phyloP scores from a whole-genome alignment of 75 land plant species.

The Isoetes taiwanensis region DNA sequence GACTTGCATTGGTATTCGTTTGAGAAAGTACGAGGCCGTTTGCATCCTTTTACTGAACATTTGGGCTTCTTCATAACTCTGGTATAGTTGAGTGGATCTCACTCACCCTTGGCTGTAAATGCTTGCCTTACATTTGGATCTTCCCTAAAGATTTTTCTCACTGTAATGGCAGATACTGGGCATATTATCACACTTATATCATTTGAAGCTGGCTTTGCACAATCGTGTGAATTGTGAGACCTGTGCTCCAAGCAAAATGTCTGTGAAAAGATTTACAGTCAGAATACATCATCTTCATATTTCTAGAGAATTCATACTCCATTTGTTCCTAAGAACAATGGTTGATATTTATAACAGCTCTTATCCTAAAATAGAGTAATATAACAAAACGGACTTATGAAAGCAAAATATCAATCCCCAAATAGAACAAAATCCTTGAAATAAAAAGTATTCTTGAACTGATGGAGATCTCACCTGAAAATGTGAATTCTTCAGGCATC shows the following conservation, averaged over 20 bases:
- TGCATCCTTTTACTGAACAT: slow-evolving; percentile 62
- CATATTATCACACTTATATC: slow-evolving; percentile 55
- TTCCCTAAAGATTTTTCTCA: slow-evolving; percentile 33
- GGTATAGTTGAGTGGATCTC: slow-evolving; percentile 43
- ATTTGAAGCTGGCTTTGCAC: slow-evolving; percentile 38
- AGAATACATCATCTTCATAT: too few relatives aligned
- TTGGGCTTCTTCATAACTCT: slow-evolving; percentile 43
- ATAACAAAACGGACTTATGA: too few relatives aligned
- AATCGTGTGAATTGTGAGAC: slow-evolving; percentile 39
- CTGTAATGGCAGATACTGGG: slow-evolving; percentile 35
- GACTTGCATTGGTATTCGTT: slow-evolving; percentile 49
- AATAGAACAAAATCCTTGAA: too few relatives aligned
- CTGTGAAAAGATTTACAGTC: too few relatives aligned
- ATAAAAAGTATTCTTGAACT: too few relatives aligned
- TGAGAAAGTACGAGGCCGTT: slow-evolving; percentile 52
- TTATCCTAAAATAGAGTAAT: too few relatives aligned
- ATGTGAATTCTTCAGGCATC: slow-evolving; percentile 63
- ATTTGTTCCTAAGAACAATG: too few relatives aligned
- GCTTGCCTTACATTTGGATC: slow-evolving; percentile 29
- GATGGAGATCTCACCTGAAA: slow-evolving; percentile 76
- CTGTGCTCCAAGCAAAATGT: slow-evolving; percentile 74
- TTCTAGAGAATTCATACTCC: too few relatives aligned
- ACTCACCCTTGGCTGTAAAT: slow-evolving; percentile 34
- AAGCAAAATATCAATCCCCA: too few relatives aligned
- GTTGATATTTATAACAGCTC: too few relatives aligned